phyloP scores from a whole-genome alignment of 225 moss, liverwort and hornwort genomes.

The Marchantia paleacea region DNA sequence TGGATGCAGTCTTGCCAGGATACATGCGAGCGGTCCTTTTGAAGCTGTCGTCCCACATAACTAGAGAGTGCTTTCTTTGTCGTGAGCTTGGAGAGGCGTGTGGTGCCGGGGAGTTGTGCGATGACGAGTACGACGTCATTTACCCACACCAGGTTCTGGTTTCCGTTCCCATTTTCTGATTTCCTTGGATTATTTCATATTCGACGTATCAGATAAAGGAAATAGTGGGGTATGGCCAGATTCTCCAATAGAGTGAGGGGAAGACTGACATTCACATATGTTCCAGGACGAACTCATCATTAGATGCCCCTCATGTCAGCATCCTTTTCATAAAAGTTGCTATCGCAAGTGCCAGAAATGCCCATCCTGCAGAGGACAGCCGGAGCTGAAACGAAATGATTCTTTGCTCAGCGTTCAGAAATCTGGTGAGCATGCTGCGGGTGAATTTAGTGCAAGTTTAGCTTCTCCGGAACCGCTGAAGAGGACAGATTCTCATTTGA shows the following conservation, averaged over 20 bases:
- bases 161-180: neutral
- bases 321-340: slow-evolving; percentile 75
- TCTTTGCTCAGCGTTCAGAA: neutral
- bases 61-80: slow-evolving; percentile 79
- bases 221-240: neutral
- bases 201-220: neutral
- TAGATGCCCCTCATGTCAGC: slow-evolving; percentile 71
- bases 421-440: slow-evolving; percentile 19
- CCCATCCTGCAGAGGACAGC: slow-evolving; percentile 53
- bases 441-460: neutral
- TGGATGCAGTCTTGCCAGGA: slow-evolving; percentile 66
- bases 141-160: slow-evolving; percentile 77
- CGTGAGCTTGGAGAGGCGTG: slow-evolving; percentile 71
- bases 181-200: neutral
- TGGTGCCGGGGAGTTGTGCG: slow-evolving; percentile 64
- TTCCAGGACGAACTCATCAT: slow-evolving; percentile 75
- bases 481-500: slow-evolving; percentile 16
- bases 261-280: slow-evolving; percentile 13
- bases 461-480: slow-evolving; percentile 16
- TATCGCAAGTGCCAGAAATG: slow-evolving; percentile 55
- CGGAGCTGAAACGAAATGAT: slow-evolving; percentile 38
- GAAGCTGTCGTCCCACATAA: slow-evolving; percentile 70
- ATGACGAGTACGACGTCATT: slow-evolving; percentile 71
- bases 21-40: slow-evolving; percentile 64
- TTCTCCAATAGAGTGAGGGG: neutral